Base-by-base conservation (phyloP, 2,329 filamentous ascomycete genomes). In the Dactylellina cionopaga region DNA sequence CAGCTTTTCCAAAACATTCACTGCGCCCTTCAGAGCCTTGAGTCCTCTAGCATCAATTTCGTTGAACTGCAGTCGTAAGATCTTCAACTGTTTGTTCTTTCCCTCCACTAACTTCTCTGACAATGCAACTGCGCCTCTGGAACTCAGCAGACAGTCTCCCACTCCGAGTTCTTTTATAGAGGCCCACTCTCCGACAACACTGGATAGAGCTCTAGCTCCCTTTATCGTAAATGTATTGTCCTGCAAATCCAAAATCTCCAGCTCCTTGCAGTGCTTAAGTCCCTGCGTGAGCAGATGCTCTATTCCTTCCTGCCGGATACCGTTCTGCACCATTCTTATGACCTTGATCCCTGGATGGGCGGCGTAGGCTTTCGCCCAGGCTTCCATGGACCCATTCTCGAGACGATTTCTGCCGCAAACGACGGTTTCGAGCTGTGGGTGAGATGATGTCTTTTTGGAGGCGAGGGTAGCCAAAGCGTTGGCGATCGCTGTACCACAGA, bases 271-370 rank as follows among this genome's bases (percentile, higher is more conserved):
- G 77, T 91, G 85, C 75, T 85, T 87, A 58, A 99, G 84, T 74
- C 95, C 95, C 58, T 93, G 85, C 72, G 87, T 88, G 75, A 99
- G 83, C 64, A 99, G 84, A 75, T 90, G 86, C 49, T 89, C 89
- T 78, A 98, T 95, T 72, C 95, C 95, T 81, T 98, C 92, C 79
- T 94, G 92, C 43, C 95, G 87, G 77, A 99, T 99, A 56, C 95
- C 95, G 80, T 99, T 98, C 82, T 98, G 95, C 24, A 96, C 92
- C 95, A 99, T 98, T 85, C 94, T 96, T 76, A 99, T 87, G 69
- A 88, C 88, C 81, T 89, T 90, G 75, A 99, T 86, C 65, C 90
- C 89, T 75, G 86, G 88, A 80, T 98, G 92, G 66, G 94, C 89
- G 77, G 88, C 88, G 80, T 92, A 97, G 0, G 92, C 86, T 80